phyloP scores from a whole-genome alignment of 306 rosid genomes.

The Oemleria cerasiformis region DNA sequence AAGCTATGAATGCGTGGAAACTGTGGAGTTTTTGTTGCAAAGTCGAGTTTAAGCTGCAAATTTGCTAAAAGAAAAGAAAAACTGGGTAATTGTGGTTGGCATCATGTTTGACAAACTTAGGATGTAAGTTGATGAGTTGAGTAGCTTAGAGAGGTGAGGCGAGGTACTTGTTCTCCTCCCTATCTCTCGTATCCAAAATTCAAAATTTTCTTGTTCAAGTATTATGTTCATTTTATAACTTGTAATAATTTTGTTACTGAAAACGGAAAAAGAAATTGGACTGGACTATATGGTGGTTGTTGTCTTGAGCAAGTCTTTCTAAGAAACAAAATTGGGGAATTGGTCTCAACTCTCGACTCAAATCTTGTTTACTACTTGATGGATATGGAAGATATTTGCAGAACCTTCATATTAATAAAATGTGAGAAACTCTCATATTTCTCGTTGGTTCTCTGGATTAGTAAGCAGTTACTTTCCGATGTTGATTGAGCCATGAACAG shows the following conservation, averaged over 20 bases:
- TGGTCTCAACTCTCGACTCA: too few relatives aligned
- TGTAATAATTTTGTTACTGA: not conserved
- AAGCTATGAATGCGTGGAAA: not conserved
- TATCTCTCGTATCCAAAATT: too few relatives aligned
- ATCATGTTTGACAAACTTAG: not conserved
- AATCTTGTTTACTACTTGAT: too few relatives aligned
- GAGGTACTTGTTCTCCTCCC: too few relatives aligned
- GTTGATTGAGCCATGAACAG: too few relatives aligned
- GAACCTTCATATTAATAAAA: too few relatives aligned
- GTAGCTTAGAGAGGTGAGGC: not conserved
- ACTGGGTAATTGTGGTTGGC: not conserved
- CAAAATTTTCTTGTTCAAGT: not conserved
- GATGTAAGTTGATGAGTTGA: constrained; percentile 3
- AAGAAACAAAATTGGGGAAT: too few relatives aligned
- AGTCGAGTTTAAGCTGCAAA: not conserved
- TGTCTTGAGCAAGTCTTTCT: too few relatives aligned
- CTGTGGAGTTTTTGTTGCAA: not conserved
- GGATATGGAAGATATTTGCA: too few relatives aligned
- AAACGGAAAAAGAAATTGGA: not conserved
- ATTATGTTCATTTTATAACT: not conserved
- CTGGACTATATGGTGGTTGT: not conserved
- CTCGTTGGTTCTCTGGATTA: too few relatives aligned
- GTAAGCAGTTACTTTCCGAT: too few relatives aligned
- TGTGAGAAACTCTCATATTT: too few relatives aligned
- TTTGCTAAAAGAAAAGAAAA: not conserved